These are phyloP conservation scores for Pseudopyrenochaeta lycopersici DNA, from an alignment of 2,329 filamentous ascomycete genomes.

Conservation along the genomic window DNA sequence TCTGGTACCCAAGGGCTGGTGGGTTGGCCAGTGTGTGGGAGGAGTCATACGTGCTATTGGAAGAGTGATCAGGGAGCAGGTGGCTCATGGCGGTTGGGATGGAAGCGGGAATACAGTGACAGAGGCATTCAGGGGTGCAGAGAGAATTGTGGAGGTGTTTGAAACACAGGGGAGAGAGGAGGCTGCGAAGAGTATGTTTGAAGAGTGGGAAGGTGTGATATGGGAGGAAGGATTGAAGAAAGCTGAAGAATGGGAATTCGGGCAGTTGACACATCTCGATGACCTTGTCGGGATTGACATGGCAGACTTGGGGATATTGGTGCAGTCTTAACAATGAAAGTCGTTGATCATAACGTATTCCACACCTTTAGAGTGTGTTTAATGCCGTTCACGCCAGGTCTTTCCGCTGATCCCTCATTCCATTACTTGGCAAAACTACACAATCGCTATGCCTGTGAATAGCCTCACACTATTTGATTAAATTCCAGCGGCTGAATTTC, in stretches of 20 bases:
- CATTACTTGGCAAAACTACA: too few species aligned
- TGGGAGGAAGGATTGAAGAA: conserved; percentile 36
- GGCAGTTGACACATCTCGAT: conserved; percentile 11
- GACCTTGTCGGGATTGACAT: not conserved
- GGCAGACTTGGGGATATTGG: too few species aligned
- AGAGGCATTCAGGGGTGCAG: conserved; percentile 30
- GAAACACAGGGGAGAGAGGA: conserved; percentile 23
- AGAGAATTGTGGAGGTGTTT: conserved; percentile 21
- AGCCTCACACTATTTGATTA: too few species aligned
- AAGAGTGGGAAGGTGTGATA: conserved; percentile 33
- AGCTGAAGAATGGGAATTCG: conserved; percentile 30
- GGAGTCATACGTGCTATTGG: conserved; percentile 33
- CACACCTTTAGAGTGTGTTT: too few species aligned
- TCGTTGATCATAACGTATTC: too few species aligned
- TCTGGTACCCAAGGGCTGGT: conserved; percentile 39
- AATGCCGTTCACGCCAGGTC: too few species aligned
- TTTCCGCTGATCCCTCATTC: too few species aligned
- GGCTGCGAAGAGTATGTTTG: conserved; percentile 37
- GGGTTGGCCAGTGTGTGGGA: conserved; percentile 18
- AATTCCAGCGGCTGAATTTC: not conserved
- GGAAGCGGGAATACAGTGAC: conserved; percentile 14
- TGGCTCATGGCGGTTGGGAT: too few species aligned
- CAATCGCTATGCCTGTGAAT: too few species aligned
- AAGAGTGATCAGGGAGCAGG: conserved; percentile 15
- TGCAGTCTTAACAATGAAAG: too few species aligned